A percentile compares a stretch with the other conserved stretches of the same genome.
These are phyloP conservation scores for Pythium phragmitis DNA, from an alignment of 352 stramenopile genomes.

Conservation along the genomic window DNA sequence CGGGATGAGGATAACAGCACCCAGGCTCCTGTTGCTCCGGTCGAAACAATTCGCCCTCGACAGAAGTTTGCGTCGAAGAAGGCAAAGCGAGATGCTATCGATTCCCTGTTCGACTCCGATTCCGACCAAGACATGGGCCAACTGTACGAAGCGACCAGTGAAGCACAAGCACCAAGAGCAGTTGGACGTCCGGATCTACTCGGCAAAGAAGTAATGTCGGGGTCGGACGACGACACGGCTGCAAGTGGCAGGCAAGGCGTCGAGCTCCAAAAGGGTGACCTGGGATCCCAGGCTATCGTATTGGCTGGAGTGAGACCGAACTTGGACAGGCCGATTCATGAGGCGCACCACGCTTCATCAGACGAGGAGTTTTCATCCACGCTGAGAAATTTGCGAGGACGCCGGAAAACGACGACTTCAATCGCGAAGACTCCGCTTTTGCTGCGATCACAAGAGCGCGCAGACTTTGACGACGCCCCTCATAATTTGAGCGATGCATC, in stretches of 20 bases:
- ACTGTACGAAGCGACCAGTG: conserved; percentile 22
- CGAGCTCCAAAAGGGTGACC: background rate
- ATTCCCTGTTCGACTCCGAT: conserved; percentile 62
- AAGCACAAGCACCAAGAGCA: background rate
- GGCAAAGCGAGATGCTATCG: conserved; percentile 47
- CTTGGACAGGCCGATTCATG: background rate
- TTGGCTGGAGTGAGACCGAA: background rate
- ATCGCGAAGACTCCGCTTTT: background rate
- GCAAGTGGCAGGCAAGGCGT: background rate
- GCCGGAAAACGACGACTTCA: background rate
- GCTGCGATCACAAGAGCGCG: background rate
- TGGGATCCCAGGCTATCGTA: background rate
- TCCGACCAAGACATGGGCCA: conserved; percentile 44
- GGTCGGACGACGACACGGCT: background rate
- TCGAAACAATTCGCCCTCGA: background rate
- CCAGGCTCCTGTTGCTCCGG: background rate
- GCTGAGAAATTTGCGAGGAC: conserved; percentile 18
- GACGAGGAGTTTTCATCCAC: conserved; percentile 33
- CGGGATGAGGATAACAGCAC: background rate
- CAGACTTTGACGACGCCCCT: background rate
- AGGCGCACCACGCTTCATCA: conserved; percentile 6
- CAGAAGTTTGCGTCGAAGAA: conserved; percentile 5
- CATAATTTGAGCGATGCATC: background rate
- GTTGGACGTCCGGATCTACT: too few relatives aligned
- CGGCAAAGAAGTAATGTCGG: background rate